Base-by-base conservation (phyloP, 441 rosid species). In the Populus hybrid region DNA sequence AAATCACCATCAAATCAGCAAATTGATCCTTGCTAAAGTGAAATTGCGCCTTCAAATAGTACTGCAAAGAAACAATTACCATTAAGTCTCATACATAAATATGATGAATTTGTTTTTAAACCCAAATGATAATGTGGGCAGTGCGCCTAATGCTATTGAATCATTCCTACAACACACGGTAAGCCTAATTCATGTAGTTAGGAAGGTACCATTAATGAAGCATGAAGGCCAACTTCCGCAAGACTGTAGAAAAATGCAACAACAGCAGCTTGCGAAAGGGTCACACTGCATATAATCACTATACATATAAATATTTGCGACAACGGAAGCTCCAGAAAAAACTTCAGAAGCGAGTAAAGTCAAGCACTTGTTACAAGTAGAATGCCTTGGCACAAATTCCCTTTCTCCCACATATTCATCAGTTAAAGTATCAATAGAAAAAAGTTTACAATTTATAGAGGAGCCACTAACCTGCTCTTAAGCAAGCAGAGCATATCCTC, bases 31-130 rank as follows among this genome's bases (percentile, higher is more conserved):
- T 94, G 78, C 85, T 82, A 79, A 88, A 94, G 86, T 89, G 94
- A 86, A 94, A 94, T 78, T 69, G 88, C 50, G 98, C 97, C 92
- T 94, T 94, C 50, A 94, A 79, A 86, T 86, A 94, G 83, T 92
- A 94, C 97, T 94, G 87, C 86, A 63, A 3, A 46, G 67, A 67
- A 74, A 73, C 23, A 19, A 57, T 11, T 21, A 26, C 2, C 6
- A 26, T 8, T 24, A 28, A 26, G 32, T 30, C 32, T 14, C 57
- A 46, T 5, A 5, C 19, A 46, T 46, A 46, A 46, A 46, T 46
- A 46, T 46, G 57, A 46, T 46, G 57, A 46, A 46, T 46, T 14
- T 46, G 57, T 46, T 14, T 46, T 46, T 14, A 46, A 46, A 46
- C 57, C 57, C 19, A 46, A 46, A 46, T 46, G 57, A 46, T 46